A percentile compares a stretch with the other conserved stretches of the same genome.
Conservation (phyloP, 2,329 filamentous ascomycete genomes). For the Fonsecaea monophora region DNA sequence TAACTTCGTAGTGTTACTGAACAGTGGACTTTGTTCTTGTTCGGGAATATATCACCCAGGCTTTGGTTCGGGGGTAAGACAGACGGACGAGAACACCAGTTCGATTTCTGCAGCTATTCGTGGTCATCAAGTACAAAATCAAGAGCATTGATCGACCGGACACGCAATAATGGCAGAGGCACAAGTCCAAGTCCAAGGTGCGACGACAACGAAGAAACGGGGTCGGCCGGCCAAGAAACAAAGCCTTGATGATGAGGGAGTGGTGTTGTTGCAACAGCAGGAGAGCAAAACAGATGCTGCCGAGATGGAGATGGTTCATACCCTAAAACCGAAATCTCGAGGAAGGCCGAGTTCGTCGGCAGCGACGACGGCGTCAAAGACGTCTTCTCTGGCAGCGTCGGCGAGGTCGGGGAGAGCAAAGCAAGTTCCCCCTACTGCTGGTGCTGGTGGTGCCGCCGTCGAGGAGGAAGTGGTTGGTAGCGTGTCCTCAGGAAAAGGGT, state of each 20-base stretch:
- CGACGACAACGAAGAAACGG: conserved; percentile 26
- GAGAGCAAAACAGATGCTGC: neutral
- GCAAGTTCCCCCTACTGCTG: neutral
- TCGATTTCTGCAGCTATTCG: too few species aligned
- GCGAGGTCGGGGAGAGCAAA: neutral
- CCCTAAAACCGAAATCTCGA: neutral
- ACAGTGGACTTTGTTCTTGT: too few species aligned
- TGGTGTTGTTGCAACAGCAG: neutral
- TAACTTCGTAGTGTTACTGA: neutral
- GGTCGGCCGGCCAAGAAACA: conserved; percentile 33
- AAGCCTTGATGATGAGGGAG: neutral
- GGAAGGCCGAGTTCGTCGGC: neutral
- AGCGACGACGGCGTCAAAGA: neutral
- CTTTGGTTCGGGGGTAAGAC: too few species aligned
- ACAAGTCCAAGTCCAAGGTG: too few species aligned
- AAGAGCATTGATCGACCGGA: neutral
- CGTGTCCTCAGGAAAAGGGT: neutral
- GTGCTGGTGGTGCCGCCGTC: neutral
- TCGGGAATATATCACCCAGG: too few species aligned
- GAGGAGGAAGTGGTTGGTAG: neutral
- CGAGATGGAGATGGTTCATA: neutral
- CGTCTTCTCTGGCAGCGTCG: neutral
- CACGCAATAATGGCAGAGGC: conserved; percentile 17
- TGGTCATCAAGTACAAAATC: too few species aligned
- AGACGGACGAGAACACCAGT: too few species aligned